A percentile compares a stretch with the other conserved stretches of the same genome.
Evolutionary conservation across 305 asterid genomes (phyloP).

Genomic region (Solanum hybrid): DNA sequence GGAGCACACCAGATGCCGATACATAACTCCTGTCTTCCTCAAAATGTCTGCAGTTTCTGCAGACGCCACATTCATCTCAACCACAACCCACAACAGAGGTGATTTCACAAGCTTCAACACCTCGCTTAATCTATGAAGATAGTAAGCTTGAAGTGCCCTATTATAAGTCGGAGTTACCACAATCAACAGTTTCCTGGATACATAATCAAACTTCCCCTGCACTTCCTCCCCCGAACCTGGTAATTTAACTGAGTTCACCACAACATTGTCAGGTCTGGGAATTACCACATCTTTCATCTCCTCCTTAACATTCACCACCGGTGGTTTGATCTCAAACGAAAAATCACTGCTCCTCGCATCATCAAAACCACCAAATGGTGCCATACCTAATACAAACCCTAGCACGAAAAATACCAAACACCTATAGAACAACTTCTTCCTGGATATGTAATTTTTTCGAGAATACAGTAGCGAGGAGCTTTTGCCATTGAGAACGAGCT

Average conservation of each 20-base stretch:
- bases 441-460: constrained; percentile 40
- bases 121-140: constrained; percentile 82
- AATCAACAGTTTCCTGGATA: constrained; percentile 46
- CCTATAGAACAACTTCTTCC: constrained; percentile 49
- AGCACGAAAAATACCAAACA: constrained; percentile 57
- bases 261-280: constrained; percentile 25
- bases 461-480: constrained; percentile 39
- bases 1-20: constrained; percentile 72
- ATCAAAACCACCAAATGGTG: constrained; percentile 44
- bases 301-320: constrained; percentile 19
- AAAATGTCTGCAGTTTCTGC: constrained; percentile 73
- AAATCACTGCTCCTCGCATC: constrained; percentile 33
- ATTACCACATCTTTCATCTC: constrained; percentile 18
- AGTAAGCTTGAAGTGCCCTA: constrained; percentile 75
- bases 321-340: constrained; percentile 29
- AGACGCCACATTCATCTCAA: constrained; percentile 71
- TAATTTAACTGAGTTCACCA: constrained; percentile 33
- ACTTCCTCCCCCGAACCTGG: constrained; percentile 18
- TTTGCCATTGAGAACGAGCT: constrained; percentile 39
- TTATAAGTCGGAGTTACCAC: constrained; percentile 87
- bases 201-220: constrained; percentile 27
- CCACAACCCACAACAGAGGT: constrained; percentile 90
- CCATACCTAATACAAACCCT: constrained; percentile 85
- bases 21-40: constrained; percentile 77
- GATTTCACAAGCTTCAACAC: constrained; percentile 66